These are phyloP conservation scores for Colletotrichum euphorbiae DNA, from an alignment of 2,329 filamentous ascomycete genomes.

Conservation along the genomic window DNA sequence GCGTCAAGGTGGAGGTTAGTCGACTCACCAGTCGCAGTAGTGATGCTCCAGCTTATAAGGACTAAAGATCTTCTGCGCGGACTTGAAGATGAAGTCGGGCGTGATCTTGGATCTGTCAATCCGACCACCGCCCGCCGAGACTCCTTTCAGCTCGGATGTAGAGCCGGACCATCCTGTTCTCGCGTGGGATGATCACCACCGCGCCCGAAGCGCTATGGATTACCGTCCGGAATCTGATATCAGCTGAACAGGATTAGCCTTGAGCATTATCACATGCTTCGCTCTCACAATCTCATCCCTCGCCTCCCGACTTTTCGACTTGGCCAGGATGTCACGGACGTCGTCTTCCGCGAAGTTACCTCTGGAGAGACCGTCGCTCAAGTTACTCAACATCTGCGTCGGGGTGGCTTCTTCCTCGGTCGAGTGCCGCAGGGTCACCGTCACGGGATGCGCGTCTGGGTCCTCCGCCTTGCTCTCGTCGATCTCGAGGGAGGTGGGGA, in stretches of 20 bases:
- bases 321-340: conserved; percentile 51
- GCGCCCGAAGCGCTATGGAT: conserved; percentile 68
- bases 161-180: conserved; percentile 71
- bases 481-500: conserved; percentile 67
- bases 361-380: conserved; percentile 67
- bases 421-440: conserved; percentile 68
- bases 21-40: conserved; percentile 66
- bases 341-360: conserved; percentile 71
- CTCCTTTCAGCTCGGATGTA: conserved; percentile 71
- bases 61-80: conserved; percentile 70
- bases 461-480: conserved; percentile 63
- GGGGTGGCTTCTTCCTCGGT: conserved; percentile 69
- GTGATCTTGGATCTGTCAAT: conserved; percentile 71
- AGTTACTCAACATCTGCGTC: conserved; percentile 43
- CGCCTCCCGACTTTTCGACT: conserved; percentile 48
- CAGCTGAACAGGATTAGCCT: conserved; percentile 42
- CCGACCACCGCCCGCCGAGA: conserved; percentile 48
- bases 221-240: conserved; percentile 69
- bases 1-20: no score
- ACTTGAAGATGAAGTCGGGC: conserved; percentile 69
- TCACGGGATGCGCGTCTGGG: conserved; percentile 68
- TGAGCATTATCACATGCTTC: conserved; percentile 59
- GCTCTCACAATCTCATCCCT: conserved; percentile 58
- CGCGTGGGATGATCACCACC: conserved; percentile 74
- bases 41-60: conserved; percentile 74